These are phyloP conservation scores for Ceratobasidium sp. DNA, from an alignment of 1,284 basidiomycete species.

Conservation along the genomic window DNA sequence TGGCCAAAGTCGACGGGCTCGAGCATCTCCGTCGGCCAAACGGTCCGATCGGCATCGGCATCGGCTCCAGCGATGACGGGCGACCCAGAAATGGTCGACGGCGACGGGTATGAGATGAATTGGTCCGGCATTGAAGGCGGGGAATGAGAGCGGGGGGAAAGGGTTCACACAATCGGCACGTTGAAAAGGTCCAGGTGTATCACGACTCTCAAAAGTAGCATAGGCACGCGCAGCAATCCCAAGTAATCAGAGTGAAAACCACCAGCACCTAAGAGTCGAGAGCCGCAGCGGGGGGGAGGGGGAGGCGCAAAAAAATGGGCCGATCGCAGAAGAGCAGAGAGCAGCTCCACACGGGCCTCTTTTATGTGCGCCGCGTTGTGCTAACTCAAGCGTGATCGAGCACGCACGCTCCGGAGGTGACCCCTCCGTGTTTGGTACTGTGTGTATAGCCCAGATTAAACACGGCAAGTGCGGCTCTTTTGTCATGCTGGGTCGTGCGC, in stretches of 20 bases:
- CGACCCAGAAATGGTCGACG: constrained; percentile 7
- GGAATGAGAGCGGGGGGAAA: background rate
- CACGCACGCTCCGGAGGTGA: background rate
- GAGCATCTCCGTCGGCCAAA: constrained; percentile 1
- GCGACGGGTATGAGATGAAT: constrained; percentile 30
- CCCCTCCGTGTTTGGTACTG: background rate
- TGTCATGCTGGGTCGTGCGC: background rate
- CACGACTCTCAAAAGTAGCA: no score
- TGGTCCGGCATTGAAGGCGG: constrained; percentile 28
- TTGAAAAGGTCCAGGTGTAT: background rate
- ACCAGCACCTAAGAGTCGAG: background rate
- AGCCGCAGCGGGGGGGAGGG: background rate
- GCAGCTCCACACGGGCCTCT: constrained; percentile 1
- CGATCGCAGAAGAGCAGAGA: background rate
- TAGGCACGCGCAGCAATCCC: no score
- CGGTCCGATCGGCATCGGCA: background rate
- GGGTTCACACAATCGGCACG: background rate
- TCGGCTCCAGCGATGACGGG: background rate
- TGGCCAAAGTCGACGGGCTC: background rate
- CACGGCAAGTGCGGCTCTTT: background rate
- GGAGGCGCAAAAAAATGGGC: background rate
- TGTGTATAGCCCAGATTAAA: background rate
- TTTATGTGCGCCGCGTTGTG: background rate
- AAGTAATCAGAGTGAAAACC: no score
- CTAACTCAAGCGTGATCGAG: background rate